Base-by-base conservation (phyloP, 2,329 filamentous ascomycete genomes). In the Phyllachora maydis region DNA sequence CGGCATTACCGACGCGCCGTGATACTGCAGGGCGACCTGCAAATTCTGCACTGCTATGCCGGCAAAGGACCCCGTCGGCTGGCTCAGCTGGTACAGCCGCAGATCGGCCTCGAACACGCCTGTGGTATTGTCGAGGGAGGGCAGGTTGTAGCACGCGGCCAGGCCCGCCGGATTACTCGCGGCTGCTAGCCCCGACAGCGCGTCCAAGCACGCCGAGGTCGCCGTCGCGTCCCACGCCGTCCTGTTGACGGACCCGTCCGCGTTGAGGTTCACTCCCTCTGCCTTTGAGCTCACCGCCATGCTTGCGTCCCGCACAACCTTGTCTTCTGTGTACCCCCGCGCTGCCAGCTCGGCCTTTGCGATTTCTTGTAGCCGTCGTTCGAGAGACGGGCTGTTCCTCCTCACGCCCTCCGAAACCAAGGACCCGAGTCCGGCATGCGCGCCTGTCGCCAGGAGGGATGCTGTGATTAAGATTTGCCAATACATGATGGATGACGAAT, bases 141-240 rank as follows among this genome's bases (percentile, higher is more conserved):
- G 69, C 13, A 90, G 47, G 42, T 88, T 90, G 52, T 85, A 88
- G 59, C 79, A 90, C 22, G 78, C 65, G 28, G 72, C 73, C 22
- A 79, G 64, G 23, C 79, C 79, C 7, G 75, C 73, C 4, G 75
- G 74, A 34, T 83, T 85, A 13, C 63, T 60, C 19, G 68, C 63
- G 29, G 57, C 50, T 9, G 53, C 50, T 23, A 81, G 53, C 14
- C 47, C 41, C 3, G 45, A 42, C 11, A 88, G 52, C 6, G 62
- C 56, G 12, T 48, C 36, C 21, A 48, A 49, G 44, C 78, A 88
- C 12, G 70, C 70, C 8, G 48, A 37, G 16, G 54, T 50, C 6
- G 65, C 73, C 20, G 53, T 41, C 4, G 37, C 34, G 30, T 70
- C 51, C 68, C 68, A 75, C 5, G 52, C 45, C 3, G 56, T 56